These are phyloP conservation scores for Buddleja alternifolia DNA, from an alignment of 257 asterid genomes.

Conservation along the genomic window DNA sequence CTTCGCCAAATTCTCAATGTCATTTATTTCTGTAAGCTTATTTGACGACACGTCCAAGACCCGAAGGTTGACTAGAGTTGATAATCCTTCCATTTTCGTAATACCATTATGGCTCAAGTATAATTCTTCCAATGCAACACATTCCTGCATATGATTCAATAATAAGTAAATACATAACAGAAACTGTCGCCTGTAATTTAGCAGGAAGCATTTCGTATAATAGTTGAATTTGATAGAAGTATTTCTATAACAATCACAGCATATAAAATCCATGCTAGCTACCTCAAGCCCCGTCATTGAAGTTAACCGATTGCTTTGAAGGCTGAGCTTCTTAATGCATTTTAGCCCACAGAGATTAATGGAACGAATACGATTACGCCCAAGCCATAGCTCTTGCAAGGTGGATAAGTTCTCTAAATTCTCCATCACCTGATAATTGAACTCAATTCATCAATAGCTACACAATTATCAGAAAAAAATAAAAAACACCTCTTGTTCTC, in stretches of 20 bases:
- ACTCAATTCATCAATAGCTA: slow-evolving; percentile 27
- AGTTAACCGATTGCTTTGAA: slow-evolving; percentile 94
- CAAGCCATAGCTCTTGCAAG: slow-evolving; percentile 97
- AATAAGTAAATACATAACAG: slow-evolving; percentile 5
- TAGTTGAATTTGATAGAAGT: neutral
- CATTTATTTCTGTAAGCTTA: slow-evolving; percentile 79
- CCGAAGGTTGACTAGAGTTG: slow-evolving; percentile 76
- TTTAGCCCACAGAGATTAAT: slow-evolving; percentile 87
- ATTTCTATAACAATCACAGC: slow-evolving; percentile 9
- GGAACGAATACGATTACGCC: slow-evolving; percentile 87
- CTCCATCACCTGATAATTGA: slow-evolving; percentile 77
- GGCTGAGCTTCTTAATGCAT: slow-evolving; percentile 91
- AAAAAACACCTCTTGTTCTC: neutral
- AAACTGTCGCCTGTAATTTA: neutral
- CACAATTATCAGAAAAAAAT: slow-evolving; percentile 9
- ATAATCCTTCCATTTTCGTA: slow-evolving; percentile 85
- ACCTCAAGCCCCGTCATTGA: slow-evolving; percentile 91
- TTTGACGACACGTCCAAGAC: slow-evolving; percentile 91
- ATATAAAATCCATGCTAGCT: slow-evolving; percentile 26
- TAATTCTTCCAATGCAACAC: slow-evolving; percentile 85
- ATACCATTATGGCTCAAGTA: slow-evolving; percentile 98
- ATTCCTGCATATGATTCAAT: slow-evolving; percentile 59
- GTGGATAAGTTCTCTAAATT: slow-evolving; percentile 60
- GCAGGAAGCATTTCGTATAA: neutral
- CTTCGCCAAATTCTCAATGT: slow-evolving; percentile 62